Evolutionary conservation across 345 rosid species (phyloP), one percentile per base, ranked within the genome.

Genomic region (Hibiscus syriacus): DNA sequence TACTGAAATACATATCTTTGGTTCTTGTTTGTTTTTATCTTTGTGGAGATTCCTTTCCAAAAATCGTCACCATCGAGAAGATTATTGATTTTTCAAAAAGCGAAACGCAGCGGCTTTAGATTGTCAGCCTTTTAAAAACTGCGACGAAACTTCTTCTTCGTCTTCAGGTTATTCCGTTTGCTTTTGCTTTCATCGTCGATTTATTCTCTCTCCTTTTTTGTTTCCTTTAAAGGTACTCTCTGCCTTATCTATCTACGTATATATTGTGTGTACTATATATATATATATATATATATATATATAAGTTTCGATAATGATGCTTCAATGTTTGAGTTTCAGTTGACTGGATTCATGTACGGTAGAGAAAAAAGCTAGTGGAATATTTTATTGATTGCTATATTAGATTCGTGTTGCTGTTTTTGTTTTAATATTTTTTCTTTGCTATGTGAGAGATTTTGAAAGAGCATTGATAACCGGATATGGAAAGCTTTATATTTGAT

Each of bases 1-100:
- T 34, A 13, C 59, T 50, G 66, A 39, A 14, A 3, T 3, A 45
- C n/a, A 6, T 4, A 16, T 5, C 20, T 50, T 36, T 53, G 32
- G 57, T 53, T 22, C 69, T 50, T 32, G 23, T 66, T 30, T 30
- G 26, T 12, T 52, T 66, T 49, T 69, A 36, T 39, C 71, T 72
- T 59, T 62, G 54, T 19, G n/a, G n/a, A 71, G 81, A 78, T 70
- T 80, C 79, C 63, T 64, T 71, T 72, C 76, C 8, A 19, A 67
- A 72, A 52, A 17, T 72, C 75, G 67, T 80, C 69, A 69, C 59
- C 64, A 69, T 36, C 67, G 20, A 36, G 67, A 45, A 66, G 66
- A 55, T 52, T 80, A 34, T 34, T 34, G 79, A 66, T 77, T 74
- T 7, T 13, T 49, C 46, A 63, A 69, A 17, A 17, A 46, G 50